A percentile compares a stretch with the other conserved stretches of the same genome.
phyloP scores from a whole-genome alignment of 192 early-diverging fungal genomes.

The Coemansia sp. region DNA sequence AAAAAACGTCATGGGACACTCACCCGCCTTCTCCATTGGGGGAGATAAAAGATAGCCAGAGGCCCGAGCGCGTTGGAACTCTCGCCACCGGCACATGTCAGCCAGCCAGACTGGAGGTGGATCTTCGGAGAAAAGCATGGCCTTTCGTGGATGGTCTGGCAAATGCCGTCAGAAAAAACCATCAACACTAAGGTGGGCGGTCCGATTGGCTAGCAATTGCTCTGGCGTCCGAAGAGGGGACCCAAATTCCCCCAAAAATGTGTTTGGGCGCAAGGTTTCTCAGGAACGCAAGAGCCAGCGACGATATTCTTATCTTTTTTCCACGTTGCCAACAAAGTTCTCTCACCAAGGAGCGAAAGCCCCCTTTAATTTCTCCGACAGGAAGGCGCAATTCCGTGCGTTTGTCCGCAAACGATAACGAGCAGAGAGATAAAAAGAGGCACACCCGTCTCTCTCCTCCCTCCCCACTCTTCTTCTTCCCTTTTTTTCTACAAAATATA shows the following conservation, averaged over 20 bases:
- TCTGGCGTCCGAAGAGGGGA: neutral
- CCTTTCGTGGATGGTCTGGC: no score
- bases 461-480: neutral
- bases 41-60: conserved; percentile 6
- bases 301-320: conserved; percentile 6
- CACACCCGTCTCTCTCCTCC: neutral
- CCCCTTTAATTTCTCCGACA: conserved; percentile 8
- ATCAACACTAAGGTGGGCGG: neutral
- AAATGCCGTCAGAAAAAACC: neutral
- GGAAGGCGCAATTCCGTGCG: conserved; percentile 5
- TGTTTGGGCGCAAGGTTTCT: neutral
- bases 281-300: neutral
- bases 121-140: neutral
- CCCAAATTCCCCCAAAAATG: conserved; percentile 13
- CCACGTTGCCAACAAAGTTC: neutral
- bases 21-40: neutral
- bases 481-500: neutral
- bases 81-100: neutral
- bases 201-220: neutral
- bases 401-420: no score
- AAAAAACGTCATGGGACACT: neutral
- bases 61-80: no score
- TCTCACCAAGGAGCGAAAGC: no score
- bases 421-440: no score
- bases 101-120: neutral